Conservation (phyloP, 1,139 yeast species). For the Suhomyces kunorum region DNA sequence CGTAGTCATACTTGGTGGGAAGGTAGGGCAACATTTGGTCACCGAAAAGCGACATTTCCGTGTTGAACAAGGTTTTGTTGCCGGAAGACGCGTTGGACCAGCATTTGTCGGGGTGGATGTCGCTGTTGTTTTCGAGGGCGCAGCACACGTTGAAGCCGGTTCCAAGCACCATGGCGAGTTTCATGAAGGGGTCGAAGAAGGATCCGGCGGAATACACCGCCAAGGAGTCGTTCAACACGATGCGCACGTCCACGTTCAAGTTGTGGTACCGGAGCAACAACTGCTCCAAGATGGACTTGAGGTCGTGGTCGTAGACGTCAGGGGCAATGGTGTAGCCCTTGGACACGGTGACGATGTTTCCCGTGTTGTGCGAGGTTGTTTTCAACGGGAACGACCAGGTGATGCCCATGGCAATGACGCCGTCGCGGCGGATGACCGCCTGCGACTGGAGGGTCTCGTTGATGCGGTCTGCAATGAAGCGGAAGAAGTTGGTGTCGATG, state of each 20-base stretch:
- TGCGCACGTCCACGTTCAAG: conserved; percentile 33
- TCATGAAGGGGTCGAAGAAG: conserved; percentile 39
- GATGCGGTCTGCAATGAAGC: conserved; percentile 39
- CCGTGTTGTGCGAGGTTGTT: conserved; percentile 47
- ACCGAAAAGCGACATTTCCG: conserved; percentile 47
- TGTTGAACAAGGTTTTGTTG: conserved; percentile 33
- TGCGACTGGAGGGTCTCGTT: conserved; percentile 33
- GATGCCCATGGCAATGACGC: conserved; percentile 43
- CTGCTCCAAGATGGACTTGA: conserved; percentile 43
- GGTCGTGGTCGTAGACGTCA: conserved; percentile 42
- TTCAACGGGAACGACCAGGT: conserved; percentile 63
- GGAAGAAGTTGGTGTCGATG: conserved; percentile 43
- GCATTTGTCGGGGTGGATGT: conserved; percentile 26
- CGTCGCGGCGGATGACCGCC: conserved; percentile 20
- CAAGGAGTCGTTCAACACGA: conserved; percentile 45
- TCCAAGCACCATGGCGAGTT: conserved; percentile 48
- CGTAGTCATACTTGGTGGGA: conserved; percentile 39
- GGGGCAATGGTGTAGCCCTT: conserved; percentile 51
- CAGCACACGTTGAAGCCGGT: conserved; percentile 50
- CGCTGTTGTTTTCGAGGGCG: conserved; percentile 26
- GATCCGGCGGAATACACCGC: conserved; percentile 51
- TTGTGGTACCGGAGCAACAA: conserved; percentile 26
- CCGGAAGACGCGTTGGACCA: conserved; percentile 17
- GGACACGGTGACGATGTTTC: conserved; percentile 47
- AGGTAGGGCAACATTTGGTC: conserved; percentile 30